phyloP scores from a whole-genome alignment of 169 alveolate species.

The Perkinsus olseni region DNA sequence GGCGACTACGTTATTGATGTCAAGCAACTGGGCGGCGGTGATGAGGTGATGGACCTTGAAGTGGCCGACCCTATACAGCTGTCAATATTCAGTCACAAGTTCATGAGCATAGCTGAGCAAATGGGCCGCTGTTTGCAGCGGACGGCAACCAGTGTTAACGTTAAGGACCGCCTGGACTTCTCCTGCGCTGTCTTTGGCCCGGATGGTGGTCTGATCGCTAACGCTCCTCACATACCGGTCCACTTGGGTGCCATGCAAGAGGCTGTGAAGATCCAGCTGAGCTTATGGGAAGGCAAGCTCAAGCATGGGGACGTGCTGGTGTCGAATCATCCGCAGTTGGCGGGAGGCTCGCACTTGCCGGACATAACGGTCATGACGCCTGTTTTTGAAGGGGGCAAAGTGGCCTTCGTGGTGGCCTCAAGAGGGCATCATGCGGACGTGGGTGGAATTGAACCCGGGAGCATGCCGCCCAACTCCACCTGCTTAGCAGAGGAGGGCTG shows the following conservation, averaged over 20 bases:
- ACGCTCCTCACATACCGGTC: constrained; percentile 80
- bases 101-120: constrained; percentile 74
- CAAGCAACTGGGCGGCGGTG: not conserved
- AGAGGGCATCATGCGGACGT: constrained; percentile 78
- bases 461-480: constrained; percentile 67
- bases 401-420: constrained; percentile 56
- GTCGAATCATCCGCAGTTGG: constrained; percentile 56
- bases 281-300: constrained; percentile 32
- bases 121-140: constrained; percentile 58
- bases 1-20: constrained; percentile 22
- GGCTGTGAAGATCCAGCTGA: constrained; percentile 52
- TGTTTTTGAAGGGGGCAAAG: constrained; percentile 33
- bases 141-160: constrained; percentile 58
- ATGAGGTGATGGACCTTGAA: not conserved
- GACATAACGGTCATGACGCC: constrained; percentile 76
- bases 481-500: constrained; percentile 60
- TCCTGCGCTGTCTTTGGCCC: constrained; percentile 68
- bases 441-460: constrained; percentile 71
- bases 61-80: constrained; percentile 33
- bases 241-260: constrained; percentile 75
- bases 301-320: constrained; percentile 50
- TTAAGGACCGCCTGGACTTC: constrained; percentile 70
- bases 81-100: constrained; percentile 54
- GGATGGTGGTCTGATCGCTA: constrained; percentile 64
- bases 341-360: constrained; percentile 79